Conservation (phyloP, 371 early-diverging fungal species). For the Mucor lusitanicus region DNA sequence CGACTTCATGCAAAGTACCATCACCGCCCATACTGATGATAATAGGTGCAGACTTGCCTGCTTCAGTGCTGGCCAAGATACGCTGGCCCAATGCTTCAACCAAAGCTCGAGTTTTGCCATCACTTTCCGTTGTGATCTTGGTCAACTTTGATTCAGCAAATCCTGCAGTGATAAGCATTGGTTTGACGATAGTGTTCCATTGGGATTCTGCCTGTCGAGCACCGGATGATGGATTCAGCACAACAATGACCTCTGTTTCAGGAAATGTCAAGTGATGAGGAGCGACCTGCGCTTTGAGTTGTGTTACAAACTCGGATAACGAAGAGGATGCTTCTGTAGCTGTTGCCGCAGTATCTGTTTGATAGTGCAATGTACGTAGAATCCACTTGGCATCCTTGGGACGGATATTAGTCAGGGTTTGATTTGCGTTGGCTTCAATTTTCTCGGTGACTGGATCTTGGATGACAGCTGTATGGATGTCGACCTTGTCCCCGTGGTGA, state of each 20-base stretch:
- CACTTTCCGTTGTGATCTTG: conserved; percentile 1
- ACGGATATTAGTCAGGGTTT: conserved; percentile 7
- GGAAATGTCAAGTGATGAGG: neutral
- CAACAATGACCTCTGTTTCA: conserved; percentile 5
- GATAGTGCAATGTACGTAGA: conserved; percentile 1
- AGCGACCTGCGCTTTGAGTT: neutral
- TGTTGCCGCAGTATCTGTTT: neutral
- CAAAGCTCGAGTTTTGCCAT: conserved; percentile 16
- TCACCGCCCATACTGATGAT: conserved; percentile 50
- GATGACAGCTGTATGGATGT: neutral
- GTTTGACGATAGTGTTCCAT: conserved; percentile 21
- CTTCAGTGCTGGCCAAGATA: neutral
- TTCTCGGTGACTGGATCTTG: neutral
- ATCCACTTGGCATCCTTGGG: conserved; percentile 10
- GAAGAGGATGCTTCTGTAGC: neutral
- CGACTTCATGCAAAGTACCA: conserved; percentile 49
- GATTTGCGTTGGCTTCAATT: neutral
- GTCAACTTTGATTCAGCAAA: neutral
- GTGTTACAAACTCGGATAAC: neutral
- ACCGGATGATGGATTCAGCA: conserved; percentile 32
- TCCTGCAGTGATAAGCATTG: conserved; percentile 28
- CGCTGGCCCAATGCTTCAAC: conserved; percentile 3
- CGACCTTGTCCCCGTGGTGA: neutral
- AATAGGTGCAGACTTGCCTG: conserved; percentile 1
- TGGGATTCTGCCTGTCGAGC: conserved; percentile 3